Evolutionary conservation across 257 asterid genomes (phyloP), one percentile per base, ranked within the genome.

Genomic region (Leonotis leonurus): DNA sequence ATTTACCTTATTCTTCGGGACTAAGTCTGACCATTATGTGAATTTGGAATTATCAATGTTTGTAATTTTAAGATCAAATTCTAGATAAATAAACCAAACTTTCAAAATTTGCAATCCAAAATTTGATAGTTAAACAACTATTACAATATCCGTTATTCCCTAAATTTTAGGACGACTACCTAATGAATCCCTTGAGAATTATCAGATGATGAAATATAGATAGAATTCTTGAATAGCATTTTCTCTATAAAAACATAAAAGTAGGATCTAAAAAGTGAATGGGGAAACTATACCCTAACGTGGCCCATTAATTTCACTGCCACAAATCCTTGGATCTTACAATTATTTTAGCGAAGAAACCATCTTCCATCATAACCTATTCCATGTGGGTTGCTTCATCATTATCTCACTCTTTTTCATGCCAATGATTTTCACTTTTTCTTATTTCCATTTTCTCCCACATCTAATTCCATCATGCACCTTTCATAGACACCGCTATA

Each of bases 401-500:
- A 57, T 64, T 64, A 70, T n/a, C n/a, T 63, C 75, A 70, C 51
- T 49, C 56, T 39, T n/a, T 10, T 33, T 25, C 37, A 6, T 60
- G 32, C 56, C 74, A 62, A 62, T 55, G 12, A 70, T 54, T 53
- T 70, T 24, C 22, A 12, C 4, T n/a, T 3, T 35, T 49, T 18
- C 37, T 10, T n/a, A 35, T 35, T 40, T 8, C 46, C n/a, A n/a
- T n/a, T n/a, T n/a, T n/a, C n/a, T n/a, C n/a, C n/a, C n/a, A n/a
- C n/a, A n/a, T 29, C 68, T 33, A 26, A 24, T 53, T 55, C 33
- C 13, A 50, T 32, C 69, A 37, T 51, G 69, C 41, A 21, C 20
- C 74, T 69, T 61, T 54, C 58, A 20, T 24, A 36, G 39, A 41
- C 40, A 43, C 16, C 37, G 4, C 30, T 26, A 65, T 27, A 59